phyloP scores from a whole-genome alignment of 78 protist genomes.

The Dictyostelium firmibasis region DNA sequence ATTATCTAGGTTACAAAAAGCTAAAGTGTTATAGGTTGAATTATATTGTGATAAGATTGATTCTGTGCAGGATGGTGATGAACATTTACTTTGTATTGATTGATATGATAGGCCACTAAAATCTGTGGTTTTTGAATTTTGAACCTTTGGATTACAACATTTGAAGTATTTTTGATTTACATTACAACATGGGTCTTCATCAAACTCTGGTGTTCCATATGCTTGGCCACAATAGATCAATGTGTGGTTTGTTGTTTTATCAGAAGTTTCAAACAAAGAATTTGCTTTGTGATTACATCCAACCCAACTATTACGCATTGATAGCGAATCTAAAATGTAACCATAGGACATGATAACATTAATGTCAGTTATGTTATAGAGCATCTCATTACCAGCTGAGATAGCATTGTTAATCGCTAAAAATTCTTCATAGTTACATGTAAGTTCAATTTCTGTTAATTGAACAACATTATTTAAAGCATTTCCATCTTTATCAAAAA shows the following conservation, averaged over 20 bases:
- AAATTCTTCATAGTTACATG: not conserved
- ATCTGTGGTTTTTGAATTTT: too few relatives aligned
- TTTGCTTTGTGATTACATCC: not conserved
- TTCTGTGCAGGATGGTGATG: not conserved
- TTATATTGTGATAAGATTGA: not conserved
- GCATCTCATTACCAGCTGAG: not conserved
- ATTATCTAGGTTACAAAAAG: not conserved
- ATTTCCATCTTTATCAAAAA: not conserved
- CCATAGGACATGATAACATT: not conserved
- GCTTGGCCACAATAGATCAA: not conserved
- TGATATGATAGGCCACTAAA: not conserved
- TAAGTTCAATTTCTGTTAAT: too few relatives aligned
- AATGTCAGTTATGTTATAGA: not conserved
- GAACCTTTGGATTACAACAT: constrained; percentile 31
- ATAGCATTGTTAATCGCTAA: not conserved
- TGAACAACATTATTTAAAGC: not conserved
- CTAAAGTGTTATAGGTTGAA: not conserved
- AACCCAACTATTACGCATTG: constrained; percentile 18
- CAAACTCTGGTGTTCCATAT: not conserved
- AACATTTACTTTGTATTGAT: not conserved
- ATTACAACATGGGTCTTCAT: constrained; percentile 40
- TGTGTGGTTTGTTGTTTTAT: too few relatives aligned
- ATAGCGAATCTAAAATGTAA: constrained; percentile 5
- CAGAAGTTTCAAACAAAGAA: not conserved
- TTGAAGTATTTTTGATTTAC: not conserved